Evolutionary conservation across 805 yeast genomes (phyloP).

Genomic region (Cyberlindnera samutprakarnensis): DNA sequence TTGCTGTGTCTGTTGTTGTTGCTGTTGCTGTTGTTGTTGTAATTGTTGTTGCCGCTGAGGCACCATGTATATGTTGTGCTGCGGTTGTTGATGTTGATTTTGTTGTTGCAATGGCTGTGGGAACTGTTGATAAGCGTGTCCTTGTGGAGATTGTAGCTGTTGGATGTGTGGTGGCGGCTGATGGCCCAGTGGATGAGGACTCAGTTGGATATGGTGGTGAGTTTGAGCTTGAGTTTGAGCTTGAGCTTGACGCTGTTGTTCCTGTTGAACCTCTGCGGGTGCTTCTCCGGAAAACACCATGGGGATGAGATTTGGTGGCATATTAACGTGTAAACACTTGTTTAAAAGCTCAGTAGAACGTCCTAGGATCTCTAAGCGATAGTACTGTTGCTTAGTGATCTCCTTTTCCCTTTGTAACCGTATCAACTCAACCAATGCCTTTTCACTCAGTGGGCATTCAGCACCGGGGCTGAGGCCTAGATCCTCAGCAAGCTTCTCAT

Average conservation of each 20-base stretch:
- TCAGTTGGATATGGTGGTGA: conserved; percentile 3
- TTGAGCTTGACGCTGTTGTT: neutral
- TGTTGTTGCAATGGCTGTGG: conserved; percentile 1
- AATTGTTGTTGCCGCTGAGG: neutral
- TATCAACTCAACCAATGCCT: conserved; percentile 17
- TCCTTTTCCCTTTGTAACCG: conserved; percentile 52
- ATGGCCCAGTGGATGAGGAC: neutral
- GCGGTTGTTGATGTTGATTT: conserved; percentile 5
- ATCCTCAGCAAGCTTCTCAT: conserved; percentile 14
- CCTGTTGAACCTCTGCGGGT: conserved; percentile 10
- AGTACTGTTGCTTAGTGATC: conserved; percentile 71
- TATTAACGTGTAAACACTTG: conserved; percentile 48
- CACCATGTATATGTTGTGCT: neutral
- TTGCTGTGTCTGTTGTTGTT: conserved; percentile 1
- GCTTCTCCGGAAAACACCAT: conserved; percentile 39
- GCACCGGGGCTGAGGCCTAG: conserved; percentile 19
- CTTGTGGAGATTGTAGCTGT: conserved; percentile 1
- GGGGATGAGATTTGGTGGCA: conserved; percentile 63
- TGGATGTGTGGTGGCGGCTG: conserved; percentile 1
- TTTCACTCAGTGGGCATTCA: conserved; percentile 21
- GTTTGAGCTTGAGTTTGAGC: conserved; percentile 5
- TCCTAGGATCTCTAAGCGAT: conserved; percentile 54
- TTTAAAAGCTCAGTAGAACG: conserved; percentile 56
- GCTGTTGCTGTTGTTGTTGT: conserved; percentile 5
- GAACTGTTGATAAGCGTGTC: conserved; percentile 4